Percentiles rank a stretch among this genome's conserved stretches.
Conservation (phyloP, 139 green algal genomes). For the Protoeuglena noctilucae region DNA sequence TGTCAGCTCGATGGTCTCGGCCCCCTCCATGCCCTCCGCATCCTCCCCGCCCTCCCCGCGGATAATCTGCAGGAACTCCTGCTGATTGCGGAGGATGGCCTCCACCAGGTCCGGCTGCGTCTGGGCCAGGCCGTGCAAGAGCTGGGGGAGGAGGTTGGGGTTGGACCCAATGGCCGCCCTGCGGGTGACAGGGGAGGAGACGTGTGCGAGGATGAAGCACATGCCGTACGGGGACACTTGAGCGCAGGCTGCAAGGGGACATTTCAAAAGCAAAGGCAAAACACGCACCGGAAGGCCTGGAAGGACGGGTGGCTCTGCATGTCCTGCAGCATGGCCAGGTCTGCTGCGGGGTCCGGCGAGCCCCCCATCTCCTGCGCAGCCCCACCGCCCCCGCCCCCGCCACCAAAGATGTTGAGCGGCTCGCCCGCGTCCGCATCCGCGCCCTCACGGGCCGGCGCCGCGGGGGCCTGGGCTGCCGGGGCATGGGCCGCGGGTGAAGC, state of each 20-base stretch:
- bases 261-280: too few relatives aligned
- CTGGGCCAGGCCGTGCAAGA: constrained; percentile 33
- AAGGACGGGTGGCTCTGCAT: constrained; percentile 69
- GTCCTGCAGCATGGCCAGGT: constrained; percentile 47
- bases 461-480: constrained; percentile 4
- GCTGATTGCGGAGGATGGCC: constrained; percentile 47
- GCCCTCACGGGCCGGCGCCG: constrained; percentile 8
- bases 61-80: constrained; percentile 82
- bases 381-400: constrained; percentile 2
- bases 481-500: constrained; percentile 1
- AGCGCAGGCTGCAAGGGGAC: background rate
- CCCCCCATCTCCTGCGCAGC: constrained; percentile 7
- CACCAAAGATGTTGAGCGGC: constrained; percentile 23
- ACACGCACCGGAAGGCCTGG: constrained; percentile 61
- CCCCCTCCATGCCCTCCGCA: constrained; percentile 2
- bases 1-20: constrained; percentile 9
- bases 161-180: too few relatives aligned
- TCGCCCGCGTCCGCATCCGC: constrained; percentile 9
- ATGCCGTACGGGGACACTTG: too few relatives aligned
- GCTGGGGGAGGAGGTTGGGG: constrained; percentile 51
- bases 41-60: constrained; percentile 25
- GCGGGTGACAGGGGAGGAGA: too few relatives aligned
- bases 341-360: constrained; percentile 15
- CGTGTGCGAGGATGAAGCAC: too few relatives aligned
- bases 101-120: constrained; percentile 44